Conservation (phyloP, 768 basidiomycete genomes). For the Lactarius indigo region DNA sequence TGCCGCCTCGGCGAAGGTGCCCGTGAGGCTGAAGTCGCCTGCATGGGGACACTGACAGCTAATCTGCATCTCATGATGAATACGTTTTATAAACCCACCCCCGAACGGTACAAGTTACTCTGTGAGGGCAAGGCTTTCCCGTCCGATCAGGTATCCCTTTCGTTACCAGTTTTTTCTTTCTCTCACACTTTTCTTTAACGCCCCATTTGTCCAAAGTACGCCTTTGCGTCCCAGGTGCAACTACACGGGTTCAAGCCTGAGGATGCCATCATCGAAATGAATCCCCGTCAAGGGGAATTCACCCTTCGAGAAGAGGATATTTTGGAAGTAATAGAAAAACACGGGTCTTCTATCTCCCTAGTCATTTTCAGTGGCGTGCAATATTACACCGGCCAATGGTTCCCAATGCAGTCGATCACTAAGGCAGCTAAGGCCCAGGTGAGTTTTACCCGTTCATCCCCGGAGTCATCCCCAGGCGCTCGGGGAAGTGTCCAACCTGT, state of each 20-base stretch:
- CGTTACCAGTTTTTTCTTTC: background rate
- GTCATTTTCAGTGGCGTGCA: constrained; percentile 93
- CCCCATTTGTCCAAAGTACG: constrained; percentile 59
- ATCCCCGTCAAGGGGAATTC: constrained; percentile 80
- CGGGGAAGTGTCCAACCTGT: background rate
- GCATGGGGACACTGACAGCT: constrained; percentile 91
- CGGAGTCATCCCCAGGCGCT: background rate
- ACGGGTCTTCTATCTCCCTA: constrained; percentile 78
- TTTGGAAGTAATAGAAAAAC: constrained; percentile 61
- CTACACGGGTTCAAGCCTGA: constrained; percentile 75
- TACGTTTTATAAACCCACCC: constrained; percentile 88
- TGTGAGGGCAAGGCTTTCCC: constrained; percentile 95
- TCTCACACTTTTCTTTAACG: constrained; percentile 1
- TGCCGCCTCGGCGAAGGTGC: constrained; percentile 56
- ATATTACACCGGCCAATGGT: constrained; percentile 96
- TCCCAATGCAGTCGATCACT: constrained; percentile 84
- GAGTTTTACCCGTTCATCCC: constrained; percentile 9
- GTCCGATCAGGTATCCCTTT: constrained; percentile 74
- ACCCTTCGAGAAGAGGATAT: constrained; percentile 88
- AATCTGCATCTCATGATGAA: constrained; percentile 96
- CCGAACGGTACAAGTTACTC: constrained; percentile 84
- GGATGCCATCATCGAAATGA: constrained; percentile 71
- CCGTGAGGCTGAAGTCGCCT: constrained; percentile 84
- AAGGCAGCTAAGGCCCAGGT: constrained; percentile 82
- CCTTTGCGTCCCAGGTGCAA: constrained; percentile 86